Percentiles rank a stretch among this genome's conserved stretches.
These are phyloP conservation scores for Pseudogymnoascus sp. DNA, from an alignment of 2,329 filamentous ascomycete species.

Conservation along the genomic window DNA sequence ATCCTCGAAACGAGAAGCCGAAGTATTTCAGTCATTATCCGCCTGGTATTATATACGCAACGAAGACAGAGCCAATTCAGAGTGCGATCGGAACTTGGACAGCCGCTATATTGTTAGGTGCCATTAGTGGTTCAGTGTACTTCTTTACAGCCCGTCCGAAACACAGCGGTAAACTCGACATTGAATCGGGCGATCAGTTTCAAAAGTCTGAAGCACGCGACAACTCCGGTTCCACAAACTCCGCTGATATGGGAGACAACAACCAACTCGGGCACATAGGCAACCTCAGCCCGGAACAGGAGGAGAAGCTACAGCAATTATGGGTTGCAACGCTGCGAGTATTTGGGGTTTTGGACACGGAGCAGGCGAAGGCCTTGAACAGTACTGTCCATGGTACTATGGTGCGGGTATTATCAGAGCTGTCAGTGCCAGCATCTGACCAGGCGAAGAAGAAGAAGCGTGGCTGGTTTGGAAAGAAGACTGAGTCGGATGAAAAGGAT, in stretches of 20 bases:
- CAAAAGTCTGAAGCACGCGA: not conserved
- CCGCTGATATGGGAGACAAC: constrained; percentile 33
- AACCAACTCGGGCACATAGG: constrained; percentile 65
- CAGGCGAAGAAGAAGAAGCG: constrained; percentile 71
- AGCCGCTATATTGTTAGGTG: not conserved
- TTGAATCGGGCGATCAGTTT: constrained; percentile 1
- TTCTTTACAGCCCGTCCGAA: not conserved
- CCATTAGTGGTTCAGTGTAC: constrained; percentile 6
- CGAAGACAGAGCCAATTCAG: not conserved
- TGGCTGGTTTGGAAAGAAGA: constrained; percentile 56
- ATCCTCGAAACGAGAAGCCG: not conserved
- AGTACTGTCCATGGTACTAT: constrained; percentile 16
- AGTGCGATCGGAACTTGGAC: constrained; percentile 3
- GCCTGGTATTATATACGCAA: not conserved
- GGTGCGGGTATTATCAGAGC: constrained; percentile 11
- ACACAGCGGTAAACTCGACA: not conserved
- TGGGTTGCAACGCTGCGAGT: constrained; percentile 72
- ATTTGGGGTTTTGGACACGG: constrained; percentile 52
- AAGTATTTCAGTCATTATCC: not conserved
- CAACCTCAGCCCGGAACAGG: constrained; percentile 82
- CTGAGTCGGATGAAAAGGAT: constrained; percentile 41
- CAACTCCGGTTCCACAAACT: constrained; percentile 5
- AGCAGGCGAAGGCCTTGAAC: constrained; percentile 24
- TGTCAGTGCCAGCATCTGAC: constrained; percentile 29
- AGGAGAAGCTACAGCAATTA: constrained; percentile 77